phyloP scores from a whole-genome alignment of 208 protist species.

The Trypanosoma vivax region DNA sequence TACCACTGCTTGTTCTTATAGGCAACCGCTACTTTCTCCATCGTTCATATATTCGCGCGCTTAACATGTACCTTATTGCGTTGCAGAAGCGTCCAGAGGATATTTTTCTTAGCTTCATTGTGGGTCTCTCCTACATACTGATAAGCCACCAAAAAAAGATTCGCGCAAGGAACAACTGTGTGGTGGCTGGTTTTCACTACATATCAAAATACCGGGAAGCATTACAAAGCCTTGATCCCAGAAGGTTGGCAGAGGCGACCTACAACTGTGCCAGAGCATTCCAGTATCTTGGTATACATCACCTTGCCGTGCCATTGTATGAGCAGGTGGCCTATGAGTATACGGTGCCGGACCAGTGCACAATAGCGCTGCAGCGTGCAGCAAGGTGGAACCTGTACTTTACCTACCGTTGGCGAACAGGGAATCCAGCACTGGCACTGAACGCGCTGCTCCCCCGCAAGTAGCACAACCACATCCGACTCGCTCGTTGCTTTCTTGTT shows the following conservation, averaged over 20 bases:
- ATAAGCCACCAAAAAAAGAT: constrained; percentile 75
- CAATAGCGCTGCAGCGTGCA: constrained; percentile 52
- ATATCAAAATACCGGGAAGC: constrained; percentile 60
- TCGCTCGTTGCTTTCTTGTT: too few species aligned
- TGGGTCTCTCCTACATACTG: constrained; percentile 64
- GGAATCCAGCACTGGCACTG: constrained; percentile 50
- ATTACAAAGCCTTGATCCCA: constrained; percentile 30
- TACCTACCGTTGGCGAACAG: constrained; percentile 57
- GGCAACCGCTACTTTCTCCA: constrained; percentile 74
- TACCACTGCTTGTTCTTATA: constrained; percentile 55
- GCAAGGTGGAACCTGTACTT: constrained; percentile 79
- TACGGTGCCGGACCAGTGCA: constrained; percentile 53
- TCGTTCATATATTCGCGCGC: constrained; percentile 59
- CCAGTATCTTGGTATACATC: constrained; percentile 61
- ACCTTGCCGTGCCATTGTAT: constrained; percentile 75
- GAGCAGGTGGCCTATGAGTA: constrained; percentile 63
- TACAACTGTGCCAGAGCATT: constrained; percentile 82
- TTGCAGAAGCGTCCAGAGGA: constrained; percentile 52
- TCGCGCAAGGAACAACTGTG: constrained; percentile 47
- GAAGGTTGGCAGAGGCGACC: constrained; percentile 53
- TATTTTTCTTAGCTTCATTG: constrained; percentile 67
- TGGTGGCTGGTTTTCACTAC: constrained; percentile 74
- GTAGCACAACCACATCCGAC: too few species aligned
- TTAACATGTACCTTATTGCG: constrained; percentile 71
- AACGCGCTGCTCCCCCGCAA: constrained; percentile 38